phyloP scores from a whole-genome alignment of 352 stramenopile genomes.

The Phytophthora pistaciae region DNA sequence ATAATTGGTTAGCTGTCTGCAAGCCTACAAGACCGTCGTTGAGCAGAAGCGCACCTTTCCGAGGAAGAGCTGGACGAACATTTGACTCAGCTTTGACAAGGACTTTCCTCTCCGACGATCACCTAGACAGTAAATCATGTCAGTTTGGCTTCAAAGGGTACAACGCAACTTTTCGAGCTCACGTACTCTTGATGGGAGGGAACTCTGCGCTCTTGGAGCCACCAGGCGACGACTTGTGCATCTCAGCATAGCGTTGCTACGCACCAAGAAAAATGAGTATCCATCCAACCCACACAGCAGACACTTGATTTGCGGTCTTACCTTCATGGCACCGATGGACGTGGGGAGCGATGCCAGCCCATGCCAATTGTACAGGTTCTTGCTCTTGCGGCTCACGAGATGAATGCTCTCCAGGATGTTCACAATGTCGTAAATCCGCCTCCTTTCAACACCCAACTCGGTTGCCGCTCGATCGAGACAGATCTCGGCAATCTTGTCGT shows the following conservation, averaged over 20 bases:
- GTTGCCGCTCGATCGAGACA: constrained; percentile 75
- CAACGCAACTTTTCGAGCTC: background rate
- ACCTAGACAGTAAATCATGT: constrained; percentile 12
- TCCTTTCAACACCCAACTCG: constrained; percentile 90
- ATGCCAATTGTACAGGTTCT: constrained; percentile 97
- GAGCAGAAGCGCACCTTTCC: constrained; percentile 58
- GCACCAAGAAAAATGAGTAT: background rate
- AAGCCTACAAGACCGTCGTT: background rate
- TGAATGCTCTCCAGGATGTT: constrained; percentile 98
- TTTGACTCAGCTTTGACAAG: constrained; percentile 93
- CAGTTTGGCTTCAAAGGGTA: constrained; percentile 7
- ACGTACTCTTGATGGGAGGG: constrained; percentile 66
- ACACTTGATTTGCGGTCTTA: constrained; percentile 16
- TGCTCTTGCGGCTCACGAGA: constrained; percentile 95
- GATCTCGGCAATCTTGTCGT: constrained; percentile 76
- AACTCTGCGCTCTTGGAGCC: constrained; percentile 51
- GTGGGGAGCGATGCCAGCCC: constrained; percentile 70
- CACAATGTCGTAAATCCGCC: constrained; percentile 98
- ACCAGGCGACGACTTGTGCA: constrained; percentile 35
- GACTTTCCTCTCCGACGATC: constrained; percentile 85
- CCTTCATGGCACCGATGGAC: constrained; percentile 81
- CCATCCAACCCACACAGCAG: background rate
- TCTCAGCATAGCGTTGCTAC: constrained; percentile 56
- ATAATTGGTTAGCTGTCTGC: background rate
- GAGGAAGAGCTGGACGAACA: constrained; percentile 97